Percentiles rank a stretch among this genome's conserved stretches.
Evolutionary conservation across 106 monocot genomes (phyloP).

Genomic region (Cymbidium sinense): DNA sequence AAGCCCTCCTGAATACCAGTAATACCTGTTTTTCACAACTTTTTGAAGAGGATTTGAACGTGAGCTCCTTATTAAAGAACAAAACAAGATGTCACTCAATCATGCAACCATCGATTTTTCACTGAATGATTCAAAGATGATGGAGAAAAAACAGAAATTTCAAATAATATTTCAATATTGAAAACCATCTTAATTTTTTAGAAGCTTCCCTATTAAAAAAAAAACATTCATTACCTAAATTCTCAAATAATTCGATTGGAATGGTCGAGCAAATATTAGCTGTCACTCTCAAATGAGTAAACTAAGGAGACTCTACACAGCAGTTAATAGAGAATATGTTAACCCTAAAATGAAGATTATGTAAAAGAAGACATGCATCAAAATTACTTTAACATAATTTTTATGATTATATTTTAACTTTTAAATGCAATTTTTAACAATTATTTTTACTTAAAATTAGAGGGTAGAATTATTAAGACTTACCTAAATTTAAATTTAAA

Average conservation of each 20-base stretch:
- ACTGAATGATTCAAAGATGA: neutral
- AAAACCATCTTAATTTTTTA: neutral
- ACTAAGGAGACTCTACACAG: neutral
- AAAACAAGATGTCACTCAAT: neutral
- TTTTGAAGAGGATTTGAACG: neutral
- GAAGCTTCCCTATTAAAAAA: neutral
- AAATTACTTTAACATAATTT: too few relatives aligned
- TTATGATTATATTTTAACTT: too few relatives aligned
- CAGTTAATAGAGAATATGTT: neutral
- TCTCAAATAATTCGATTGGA: neutral
- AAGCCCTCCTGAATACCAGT: neutral
- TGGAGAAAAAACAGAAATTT: neutral
- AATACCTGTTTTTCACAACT: neutral
- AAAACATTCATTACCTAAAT: neutral
- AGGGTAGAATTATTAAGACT: too few relatives aligned
- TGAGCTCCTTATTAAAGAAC: neutral
- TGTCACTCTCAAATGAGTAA: neutral
- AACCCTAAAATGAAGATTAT: neutral
- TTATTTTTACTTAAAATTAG: too few relatives aligned
- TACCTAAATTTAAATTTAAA: too few relatives aligned
- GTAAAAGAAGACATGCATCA: neutral
- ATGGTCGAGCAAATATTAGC: too few relatives aligned
- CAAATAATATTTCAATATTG: neutral
- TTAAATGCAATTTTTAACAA: too few relatives aligned
- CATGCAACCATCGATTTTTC: neutral